phyloP scores from a whole-genome alignment of 345 rosid genomes.

The Brassica rapa region DNA sequence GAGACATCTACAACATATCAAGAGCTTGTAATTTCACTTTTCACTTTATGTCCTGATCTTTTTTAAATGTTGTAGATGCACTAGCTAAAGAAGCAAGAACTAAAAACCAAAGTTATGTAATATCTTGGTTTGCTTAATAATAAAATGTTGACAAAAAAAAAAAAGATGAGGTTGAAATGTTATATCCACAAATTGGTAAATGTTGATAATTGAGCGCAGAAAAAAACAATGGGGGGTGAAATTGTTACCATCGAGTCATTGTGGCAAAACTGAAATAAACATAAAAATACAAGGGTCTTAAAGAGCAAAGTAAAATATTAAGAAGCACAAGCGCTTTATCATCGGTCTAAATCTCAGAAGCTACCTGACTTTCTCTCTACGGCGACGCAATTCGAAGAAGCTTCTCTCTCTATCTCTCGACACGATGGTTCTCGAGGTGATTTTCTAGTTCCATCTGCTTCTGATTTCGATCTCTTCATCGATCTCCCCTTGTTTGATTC shows the following conservation, averaged over 20 bases:
- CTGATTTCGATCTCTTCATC: background rate
- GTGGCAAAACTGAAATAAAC: background rate
- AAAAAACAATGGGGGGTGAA: background rate
- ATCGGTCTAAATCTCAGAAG: slow-evolving; percentile 21
- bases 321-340: background rate
- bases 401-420: slow-evolving; percentile 12
- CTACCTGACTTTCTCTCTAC: slow-evolving; percentile 34
- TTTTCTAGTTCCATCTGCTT: slow-evolving; percentile 4
- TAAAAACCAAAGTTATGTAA: too few species aligned
- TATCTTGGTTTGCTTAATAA: too few species aligned
- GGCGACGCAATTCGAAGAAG: slow-evolving; percentile 21
- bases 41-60: too few species aligned
- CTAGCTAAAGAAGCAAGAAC: too few species aligned
- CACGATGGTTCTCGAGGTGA: slow-evolving; percentile 78
- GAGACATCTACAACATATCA: too few species aligned
- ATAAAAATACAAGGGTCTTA: background rate
- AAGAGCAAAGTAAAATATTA: slow-evolving; percentile 3
- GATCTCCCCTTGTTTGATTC: slow-evolving; percentile 8
- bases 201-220: too few species aligned
- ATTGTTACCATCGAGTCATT: background rate
- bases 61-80: too few species aligned
- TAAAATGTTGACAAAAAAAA: too few species aligned
- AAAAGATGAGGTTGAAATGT: too few species aligned
- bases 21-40: too few species aligned
- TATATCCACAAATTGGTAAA: too few species aligned